Evolutionary conservation across 805 yeast genomes (phyloP), one percentile per base, ranked within the genome.

Genomic region (Yarrowia sp.): DNA sequence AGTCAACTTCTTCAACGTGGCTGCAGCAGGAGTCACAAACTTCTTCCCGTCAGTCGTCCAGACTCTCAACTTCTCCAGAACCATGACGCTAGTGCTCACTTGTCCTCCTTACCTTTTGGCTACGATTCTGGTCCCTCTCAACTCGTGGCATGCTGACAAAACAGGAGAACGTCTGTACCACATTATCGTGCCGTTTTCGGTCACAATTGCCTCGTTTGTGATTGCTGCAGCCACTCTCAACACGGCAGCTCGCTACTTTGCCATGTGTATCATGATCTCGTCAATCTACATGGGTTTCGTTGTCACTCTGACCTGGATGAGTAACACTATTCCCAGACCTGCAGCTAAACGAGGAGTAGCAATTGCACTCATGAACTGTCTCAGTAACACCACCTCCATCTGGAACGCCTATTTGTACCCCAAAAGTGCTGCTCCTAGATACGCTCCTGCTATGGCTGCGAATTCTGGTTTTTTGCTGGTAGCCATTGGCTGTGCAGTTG

Each of bases 31-130:
- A 72, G 85, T 83, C 48, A 82, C 86, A 19, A 81, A 83, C 70
- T 84, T 83, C 71, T 85, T 83, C 77, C 88, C 88, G 26, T 79
- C 87, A 0, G 83, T 85, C 32, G 87, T 85, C 17, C 71, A 78
- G 66, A 83, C 88, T 14, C 76, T 85, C 67, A 80, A 83, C 46
- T 85, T 82, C 68, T 72, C 74, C 69, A 75, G 79, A 56, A 77
- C 83, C 33, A 77, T 80, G 54, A 83, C 88, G 2, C 77, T 84
- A 56, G 81, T 83, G 68, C 76, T 85, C 65, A 83, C 88, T 9
- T 86, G 83, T 21, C 88, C 87, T 21, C 87, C 87, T 12, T 85
- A 83, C 70, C 71, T 81, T 48, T 68, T 83, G 59, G 84, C 85
- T 0, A 85, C 82, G 4, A 72, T 81, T 17, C 73, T 78, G 6